phyloP scores from a whole-genome alignment of 495 filamentous ascomycete genomes.

The Paragyromitra xinjiangensis region DNA sequence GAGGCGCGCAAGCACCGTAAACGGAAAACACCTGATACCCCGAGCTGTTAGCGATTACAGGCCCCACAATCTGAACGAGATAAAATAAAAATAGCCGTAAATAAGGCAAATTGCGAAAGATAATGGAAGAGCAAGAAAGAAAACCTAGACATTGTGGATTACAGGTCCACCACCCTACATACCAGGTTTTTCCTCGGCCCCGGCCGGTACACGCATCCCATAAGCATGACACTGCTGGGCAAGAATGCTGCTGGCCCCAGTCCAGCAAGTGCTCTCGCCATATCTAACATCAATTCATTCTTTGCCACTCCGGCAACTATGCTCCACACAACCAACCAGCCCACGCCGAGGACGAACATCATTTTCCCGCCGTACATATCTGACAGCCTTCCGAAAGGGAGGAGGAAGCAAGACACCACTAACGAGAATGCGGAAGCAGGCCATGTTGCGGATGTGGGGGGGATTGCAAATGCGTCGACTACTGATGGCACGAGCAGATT shows the following conservation, averaged over 20 bases:
- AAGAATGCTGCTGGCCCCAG: slow-evolving; percentile 80
- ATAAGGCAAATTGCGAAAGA: not conserved
- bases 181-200: slow-evolving; percentile 84
- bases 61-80: not conserved
- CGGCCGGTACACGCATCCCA: slow-evolving; percentile 82
- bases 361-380: slow-evolving; percentile 81
- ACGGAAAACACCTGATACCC: slow-evolving; percentile 70
- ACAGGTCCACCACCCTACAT: slow-evolving; percentile 24
- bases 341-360: slow-evolving; percentile 72
- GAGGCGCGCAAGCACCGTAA: slow-evolving; percentile 77
- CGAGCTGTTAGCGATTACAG: slow-evolving; percentile 13
- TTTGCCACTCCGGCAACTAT: slow-evolving; percentile 76
- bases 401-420: slow-evolving; percentile 75
- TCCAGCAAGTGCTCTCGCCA: slow-evolving; percentile 80
- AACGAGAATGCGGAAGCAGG: slow-evolving; percentile 81
- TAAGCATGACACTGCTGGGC: slow-evolving; percentile 78
- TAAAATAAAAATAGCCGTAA: not conserved
- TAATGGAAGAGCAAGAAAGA: not conserved
- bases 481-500: slow-evolving; percentile 81
- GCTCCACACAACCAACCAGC: slow-evolving; percentile 78
- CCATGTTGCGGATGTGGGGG: slow-evolving; percentile 73
- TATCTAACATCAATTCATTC: slow-evolving; percentile 75
- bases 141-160: not conserved
- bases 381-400: slow-evolving; percentile 78
- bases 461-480: slow-evolving; percentile 70